Conservation (phyloP, 345 rosid genomes). For the Eucalyptus paniculata region DNA sequence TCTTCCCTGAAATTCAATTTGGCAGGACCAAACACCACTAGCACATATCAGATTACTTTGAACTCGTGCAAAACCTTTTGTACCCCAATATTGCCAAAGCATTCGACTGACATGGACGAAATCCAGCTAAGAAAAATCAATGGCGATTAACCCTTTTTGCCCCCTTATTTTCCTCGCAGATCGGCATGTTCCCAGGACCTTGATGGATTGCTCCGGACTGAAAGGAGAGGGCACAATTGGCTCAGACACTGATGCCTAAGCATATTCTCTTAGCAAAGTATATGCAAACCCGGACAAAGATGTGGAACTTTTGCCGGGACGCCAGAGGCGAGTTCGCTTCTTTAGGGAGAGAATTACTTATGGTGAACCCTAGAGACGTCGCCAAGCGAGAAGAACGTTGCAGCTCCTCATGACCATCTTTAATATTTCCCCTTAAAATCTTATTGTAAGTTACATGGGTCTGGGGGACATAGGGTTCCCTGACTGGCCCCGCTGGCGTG, state of each 20-base stretch:
- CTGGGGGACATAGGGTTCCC: slow-evolving; percentile 3
- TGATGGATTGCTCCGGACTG: not conserved
- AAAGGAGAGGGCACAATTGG: not conserved
- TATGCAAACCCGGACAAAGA: not conserved
- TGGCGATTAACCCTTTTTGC: not conserved
- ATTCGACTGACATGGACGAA: not conserved
- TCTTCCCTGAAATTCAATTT: not conserved
- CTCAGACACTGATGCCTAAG: not conserved
- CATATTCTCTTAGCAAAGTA: not conserved
- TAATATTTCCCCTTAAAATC: not conserved
- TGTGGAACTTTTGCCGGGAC: not conserved
- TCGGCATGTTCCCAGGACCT: not conserved
- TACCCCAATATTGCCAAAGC: not conserved
- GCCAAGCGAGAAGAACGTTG: not conserved
- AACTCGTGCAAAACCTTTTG: not conserved
- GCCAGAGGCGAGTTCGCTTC: not conserved
- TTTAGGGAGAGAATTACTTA: not conserved
- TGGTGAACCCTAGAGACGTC: not conserved
- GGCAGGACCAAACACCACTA: not conserved
- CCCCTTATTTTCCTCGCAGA: not conserved
- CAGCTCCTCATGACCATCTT: not conserved
- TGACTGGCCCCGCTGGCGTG: slow-evolving; percentile 22
- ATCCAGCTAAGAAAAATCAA: not conserved
- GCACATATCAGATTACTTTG: not conserved
- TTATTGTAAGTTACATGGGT: not conserved